Base-by-base conservation (phyloP, 805 yeast genomes). In the Ogataea salicorniae region DNA sequence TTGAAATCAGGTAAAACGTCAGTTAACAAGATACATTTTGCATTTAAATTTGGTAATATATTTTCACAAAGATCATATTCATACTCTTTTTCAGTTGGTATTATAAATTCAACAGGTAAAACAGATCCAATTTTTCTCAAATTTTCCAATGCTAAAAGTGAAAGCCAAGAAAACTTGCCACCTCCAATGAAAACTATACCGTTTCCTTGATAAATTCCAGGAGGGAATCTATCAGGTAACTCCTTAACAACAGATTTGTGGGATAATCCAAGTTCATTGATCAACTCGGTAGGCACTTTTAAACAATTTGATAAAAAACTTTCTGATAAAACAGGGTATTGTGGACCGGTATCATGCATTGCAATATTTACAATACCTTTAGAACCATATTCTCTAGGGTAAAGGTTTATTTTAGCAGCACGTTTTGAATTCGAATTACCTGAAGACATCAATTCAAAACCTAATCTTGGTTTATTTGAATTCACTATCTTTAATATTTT, bases 101-200 rank as follows among this genome's bases (percentile, higher is more conserved):
- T 72, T 42, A 76, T 62, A 13, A 76, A 66, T 58, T 76, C 81
- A 16, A 76, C 70, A 9, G 83, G 83, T 37, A 76, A 57, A 35
- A 62, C 55, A 14, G 76, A 71, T 2, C 82, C 82, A 7, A 69
- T 57, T 3, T 69, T 62, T 39, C 83, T 60, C 36, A 78, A 56
- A 35, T 73, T 68, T 51, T 72, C 73, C 39, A 84, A 67, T 9
- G 84, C 74, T 6, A 81, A 60, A 26, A 82, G 64, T 1, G 85
- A 71, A 26, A 84, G 64, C 78, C 87, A 77, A 42, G 86, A 81
- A 57, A 78, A 84, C 49, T 73, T 73, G 3, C 87, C 87, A 42
- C 92, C 92, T n/a, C 88, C 92, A 41, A 84, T 82, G 47, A 79
- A 78, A 0, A 84, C 83, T 26, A 83, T 79, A 7, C 91, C 92